Conservation (phyloP, 2,329 filamentous ascomycete genomes). For the Albophoma yamanashiensis region DNA sequence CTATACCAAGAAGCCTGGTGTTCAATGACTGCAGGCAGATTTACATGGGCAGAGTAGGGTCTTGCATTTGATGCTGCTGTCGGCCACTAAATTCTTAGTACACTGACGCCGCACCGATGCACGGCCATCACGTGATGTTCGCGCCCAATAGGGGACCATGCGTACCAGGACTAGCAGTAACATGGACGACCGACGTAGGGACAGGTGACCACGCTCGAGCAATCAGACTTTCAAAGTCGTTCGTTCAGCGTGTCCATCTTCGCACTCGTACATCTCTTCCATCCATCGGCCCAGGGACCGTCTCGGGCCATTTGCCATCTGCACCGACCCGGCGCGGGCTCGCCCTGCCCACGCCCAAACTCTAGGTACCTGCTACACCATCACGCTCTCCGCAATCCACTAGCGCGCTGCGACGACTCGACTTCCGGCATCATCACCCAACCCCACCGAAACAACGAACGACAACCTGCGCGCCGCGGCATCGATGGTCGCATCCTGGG, state of each 20-base stretch:
- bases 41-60: not conserved
- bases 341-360: not conserved
- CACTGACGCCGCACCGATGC: not conserved
- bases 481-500: slow-evolving; percentile 9
- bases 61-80: not conserved
- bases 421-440: slow-evolving; percentile 5
- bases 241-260: not conserved
- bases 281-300: not conserved
- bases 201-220: not conserved
- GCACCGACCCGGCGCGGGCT: slow-evolving; percentile 3
- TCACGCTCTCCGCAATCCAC: slow-evolving; percentile 9
- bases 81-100: not conserved
- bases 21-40: not conserved
- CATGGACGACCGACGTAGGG: not conserved
- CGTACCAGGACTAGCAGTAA: not conserved
- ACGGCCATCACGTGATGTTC: not conserved
- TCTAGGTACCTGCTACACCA: slow-evolving; percentile 2
- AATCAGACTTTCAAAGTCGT: not conserved
- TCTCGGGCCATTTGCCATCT: not conserved
- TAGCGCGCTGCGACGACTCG: slow-evolving; percentile 9
- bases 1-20: not conserved
- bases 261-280: not conserved
- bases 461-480: slow-evolving; percentile 2
- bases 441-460: not conserved
- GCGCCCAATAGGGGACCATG: not conserved